Evolutionary conservation across 129 eudicot species (phyloP).

Genomic region (Smallanthus sonchifolius): DNA sequence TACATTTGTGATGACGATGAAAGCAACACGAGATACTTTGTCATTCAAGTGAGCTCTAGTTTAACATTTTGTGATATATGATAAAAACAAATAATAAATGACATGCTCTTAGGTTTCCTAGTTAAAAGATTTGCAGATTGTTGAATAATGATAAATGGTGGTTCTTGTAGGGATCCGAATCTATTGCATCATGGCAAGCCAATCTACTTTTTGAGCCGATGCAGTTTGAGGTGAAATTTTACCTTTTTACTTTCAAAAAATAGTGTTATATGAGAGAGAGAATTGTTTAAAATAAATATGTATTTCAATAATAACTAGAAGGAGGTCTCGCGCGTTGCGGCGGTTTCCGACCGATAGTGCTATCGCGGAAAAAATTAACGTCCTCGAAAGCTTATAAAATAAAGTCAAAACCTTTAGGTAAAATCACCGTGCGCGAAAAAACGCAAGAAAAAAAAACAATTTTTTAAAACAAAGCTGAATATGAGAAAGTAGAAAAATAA

Average conservation of each 20-base stretch:
- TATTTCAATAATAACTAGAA: too few species aligned
- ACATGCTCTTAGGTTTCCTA: not conserved
- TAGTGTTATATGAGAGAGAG: too few species aligned
- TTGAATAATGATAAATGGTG: not conserved
- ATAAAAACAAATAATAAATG: not conserved
- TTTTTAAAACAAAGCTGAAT: too few species aligned
- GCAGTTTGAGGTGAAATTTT: slow-evolving; percentile 68
- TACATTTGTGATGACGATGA: slow-evolving; percentile 76
- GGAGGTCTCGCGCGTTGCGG: too few species aligned
- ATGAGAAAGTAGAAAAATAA: too few species aligned
- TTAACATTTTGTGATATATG: not conserved
- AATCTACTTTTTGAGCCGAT: slow-evolving; percentile 88
- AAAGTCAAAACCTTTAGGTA: too few species aligned
- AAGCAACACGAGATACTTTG: slow-evolving; percentile 58
- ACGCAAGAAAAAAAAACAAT: too few species aligned
- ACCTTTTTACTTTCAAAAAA: not conserved
- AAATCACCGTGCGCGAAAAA: too few species aligned
- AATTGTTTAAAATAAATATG: too few species aligned
- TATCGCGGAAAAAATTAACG: too few species aligned
- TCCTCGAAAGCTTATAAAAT: too few species aligned
- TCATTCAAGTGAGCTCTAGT: slow-evolving; percentile 49
- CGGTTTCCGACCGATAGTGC: too few species aligned
- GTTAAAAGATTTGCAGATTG: not conserved
- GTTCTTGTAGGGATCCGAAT: slow-evolving; percentile 73
- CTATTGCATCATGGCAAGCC: slow-evolving; percentile 92